Conservation (phyloP, 148 eudicot genomes). For the Limonium bicolor region DNA sequence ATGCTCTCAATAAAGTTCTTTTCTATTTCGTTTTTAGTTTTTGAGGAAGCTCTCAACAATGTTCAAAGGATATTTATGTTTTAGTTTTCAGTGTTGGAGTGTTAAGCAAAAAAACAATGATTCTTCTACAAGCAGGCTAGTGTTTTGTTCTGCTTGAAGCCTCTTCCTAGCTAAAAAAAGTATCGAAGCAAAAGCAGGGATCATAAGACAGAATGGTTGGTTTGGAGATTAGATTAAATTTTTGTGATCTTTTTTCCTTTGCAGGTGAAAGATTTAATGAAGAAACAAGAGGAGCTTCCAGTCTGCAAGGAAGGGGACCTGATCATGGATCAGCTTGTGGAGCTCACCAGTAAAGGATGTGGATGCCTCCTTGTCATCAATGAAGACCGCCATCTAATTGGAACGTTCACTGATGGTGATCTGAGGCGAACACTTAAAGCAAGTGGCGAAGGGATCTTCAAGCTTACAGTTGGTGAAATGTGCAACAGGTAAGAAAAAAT, state of each 20-base stretch:
- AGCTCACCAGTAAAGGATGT: slow-evolving; percentile 90
- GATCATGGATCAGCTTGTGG: slow-evolving; percentile 96
- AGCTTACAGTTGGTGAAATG: slow-evolving; percentile 94
- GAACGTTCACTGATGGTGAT: slow-evolving; percentile 96
- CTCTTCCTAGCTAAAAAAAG: no score
- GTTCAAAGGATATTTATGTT: no score
- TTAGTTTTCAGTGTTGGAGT: no score
- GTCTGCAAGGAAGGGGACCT: slow-evolving; percentile 72
- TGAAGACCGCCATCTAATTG: slow-evolving; percentile 53
- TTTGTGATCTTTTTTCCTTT: slow-evolving; percentile 6
- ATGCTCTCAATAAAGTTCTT: no score
- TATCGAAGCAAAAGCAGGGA: no score
- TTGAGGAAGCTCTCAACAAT: no score
- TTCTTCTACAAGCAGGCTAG: no score
- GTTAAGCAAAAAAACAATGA: no score
- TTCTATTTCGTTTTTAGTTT: no score
- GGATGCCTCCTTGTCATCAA: slow-evolving; percentile 90
- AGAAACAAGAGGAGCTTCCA: slow-evolving; percentile 74
- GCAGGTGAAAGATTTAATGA: slow-evolving; percentile 97
- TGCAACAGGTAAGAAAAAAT: slow-evolving; percentile 64
- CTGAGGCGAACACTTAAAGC: slow-evolving; percentile 85
- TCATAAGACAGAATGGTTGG: no score
- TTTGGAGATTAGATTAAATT: slow-evolving; percentile 1
- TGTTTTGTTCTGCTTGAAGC: no score
- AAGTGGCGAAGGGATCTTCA: slow-evolving; percentile 82